Conservation (phyloP, 139 green algal genomes). For the Coelastrella sp. region DNA sequence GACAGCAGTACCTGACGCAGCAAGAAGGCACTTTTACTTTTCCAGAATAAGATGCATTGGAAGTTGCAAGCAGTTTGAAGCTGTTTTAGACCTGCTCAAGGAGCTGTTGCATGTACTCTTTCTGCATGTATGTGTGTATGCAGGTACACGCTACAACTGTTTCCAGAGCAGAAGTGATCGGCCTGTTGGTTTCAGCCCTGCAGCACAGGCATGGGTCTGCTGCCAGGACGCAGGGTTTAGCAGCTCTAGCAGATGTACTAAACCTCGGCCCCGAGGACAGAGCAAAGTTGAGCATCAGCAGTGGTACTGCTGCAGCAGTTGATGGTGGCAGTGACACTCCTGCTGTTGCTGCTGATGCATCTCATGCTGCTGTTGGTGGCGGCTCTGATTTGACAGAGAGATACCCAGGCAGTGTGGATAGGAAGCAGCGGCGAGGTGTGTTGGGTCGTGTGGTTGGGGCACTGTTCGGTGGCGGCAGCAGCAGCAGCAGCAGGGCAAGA, state of each 20-base stretch:
- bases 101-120: not conserved
- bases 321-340: not conserved
- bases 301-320: constrained; percentile 4
- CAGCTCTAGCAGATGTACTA: constrained; percentile 20
- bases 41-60: no score
- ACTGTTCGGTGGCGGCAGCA: constrained; percentile 33
- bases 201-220: not conserved
- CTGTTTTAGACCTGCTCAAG: no score
- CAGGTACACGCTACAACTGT: constrained; percentile 19
- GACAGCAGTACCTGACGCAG: no score
- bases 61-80: no score
- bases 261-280: constrained; percentile 1
- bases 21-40: no score
- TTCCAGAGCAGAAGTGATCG: not conserved
- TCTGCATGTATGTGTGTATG: not conserved
- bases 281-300: constrained; percentile 20
- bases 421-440: constrained; percentile 17
- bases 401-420: not conserved
- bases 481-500: not conserved
- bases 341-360: not conserved
- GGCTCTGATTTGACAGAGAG: not conserved
- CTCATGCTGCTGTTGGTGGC: not conserved
- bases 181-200: not conserved
- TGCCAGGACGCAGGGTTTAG: not conserved
- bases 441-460: constrained; percentile 39